Evolutionary conservation across 345 rosid genomes (phyloP), one percentile per base, ranked within the genome.

Genomic region (Schrenkiella parvula): DNA sequence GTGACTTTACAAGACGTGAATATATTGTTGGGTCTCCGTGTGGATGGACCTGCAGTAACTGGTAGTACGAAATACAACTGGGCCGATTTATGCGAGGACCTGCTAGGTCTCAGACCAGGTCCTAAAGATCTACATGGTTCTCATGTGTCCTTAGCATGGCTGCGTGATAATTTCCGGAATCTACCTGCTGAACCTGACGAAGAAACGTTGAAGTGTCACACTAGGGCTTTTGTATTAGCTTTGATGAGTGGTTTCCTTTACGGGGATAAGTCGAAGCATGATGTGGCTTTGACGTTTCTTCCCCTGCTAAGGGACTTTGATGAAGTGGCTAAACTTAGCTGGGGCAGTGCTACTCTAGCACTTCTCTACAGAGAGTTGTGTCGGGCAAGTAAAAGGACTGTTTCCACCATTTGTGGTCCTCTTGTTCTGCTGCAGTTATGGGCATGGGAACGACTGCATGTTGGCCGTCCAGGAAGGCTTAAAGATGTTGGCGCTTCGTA

Each of bases 11-110:
- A 83, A 66, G 96, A 89, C 59, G 89, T 86, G 46, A 84, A 88
- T 9, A 66, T 86, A 34, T 66, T 86, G 74, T 81, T 89, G 70
- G 96, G 93, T 71, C 88, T 89, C 39, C 80, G 87, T 9, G 84
- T 89, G 47, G 92, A 89, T 67, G 96, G 96, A 57, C 88, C 90
- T 52, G 86, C 89, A 42, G 81, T 87, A 34, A 89, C 90, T 22
- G 73, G 89, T 59, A 71, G 64, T 66, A 77, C 80, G 22, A 77
- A 77, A 51, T 34, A 71, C 69, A 65, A 42, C 68, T 77, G 80
- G 80, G 80, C 80, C 51, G 80, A 77, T 71, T 26, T 77, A 50
- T 77, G 80, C 29, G 80, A 77, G 51, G 80, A 77, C 11, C 14
- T 77, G 19, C 57, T 77, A 10, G 80, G 80, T 51, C 62, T 39